These are phyloP conservation scores for Eucalyptus cloeziana DNA, from an alignment of 345 rosid species.

Conservation along the genomic window DNA sequence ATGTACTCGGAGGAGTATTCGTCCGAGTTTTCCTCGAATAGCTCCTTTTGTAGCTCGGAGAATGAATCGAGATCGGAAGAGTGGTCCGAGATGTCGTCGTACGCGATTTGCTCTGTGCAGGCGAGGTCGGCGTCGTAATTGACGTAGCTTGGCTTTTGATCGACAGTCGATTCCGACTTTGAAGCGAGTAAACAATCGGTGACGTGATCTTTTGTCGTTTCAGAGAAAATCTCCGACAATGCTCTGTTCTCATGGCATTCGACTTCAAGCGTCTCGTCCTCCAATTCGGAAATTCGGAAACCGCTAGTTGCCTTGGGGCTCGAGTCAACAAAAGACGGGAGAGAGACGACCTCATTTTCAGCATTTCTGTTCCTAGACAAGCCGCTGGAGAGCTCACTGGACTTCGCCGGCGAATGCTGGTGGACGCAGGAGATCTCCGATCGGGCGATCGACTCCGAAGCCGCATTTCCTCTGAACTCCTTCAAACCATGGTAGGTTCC, in stretches of 20 bases:
- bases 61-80: conserved; percentile 27
- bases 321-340: conserved; percentile 10
- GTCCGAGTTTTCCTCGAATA: conserved; percentile 39
- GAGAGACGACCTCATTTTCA: conserved; percentile 36
- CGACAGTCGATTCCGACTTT: conserved; percentile 15
- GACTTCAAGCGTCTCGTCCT: background rate
- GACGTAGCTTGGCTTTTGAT: conserved; percentile 20
- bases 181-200: conserved; percentile 14
- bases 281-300: background rate
- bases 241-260: conserved; percentile 5
- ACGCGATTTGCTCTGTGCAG: conserved; percentile 53
- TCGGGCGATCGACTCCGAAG: conserved; percentile 11
- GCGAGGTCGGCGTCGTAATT: conserved; percentile 43
- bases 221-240: background rate
- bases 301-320: background rate
- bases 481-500: background rate
- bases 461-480: background rate
- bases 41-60: conserved; percentile 45
- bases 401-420: conserved; percentile 12
- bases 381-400: background rate
- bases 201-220: conserved; percentile 19
- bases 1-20: conserved; percentile 50
- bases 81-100: conserved; percentile 38
- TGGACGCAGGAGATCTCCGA: conserved; percentile 33
- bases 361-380: background rate